Percentiles rank a stretch among this genome's conserved stretches.
Conservation (phyloP, 352 stramenopile species). For the Globisporangium polare region DNA sequence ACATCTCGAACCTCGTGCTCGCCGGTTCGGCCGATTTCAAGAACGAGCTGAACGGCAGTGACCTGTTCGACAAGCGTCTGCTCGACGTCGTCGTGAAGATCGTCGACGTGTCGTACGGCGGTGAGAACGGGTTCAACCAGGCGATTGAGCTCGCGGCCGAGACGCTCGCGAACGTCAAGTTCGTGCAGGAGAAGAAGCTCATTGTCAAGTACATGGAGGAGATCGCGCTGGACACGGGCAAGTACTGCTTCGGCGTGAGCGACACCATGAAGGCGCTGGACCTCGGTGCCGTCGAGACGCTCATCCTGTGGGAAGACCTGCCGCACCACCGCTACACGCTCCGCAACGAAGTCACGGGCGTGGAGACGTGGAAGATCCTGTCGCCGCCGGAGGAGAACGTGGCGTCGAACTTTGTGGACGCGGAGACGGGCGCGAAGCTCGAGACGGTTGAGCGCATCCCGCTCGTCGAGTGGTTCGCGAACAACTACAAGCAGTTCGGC, state of each 20-base stretch:
- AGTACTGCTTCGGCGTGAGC: slow-evolving; percentile 99
- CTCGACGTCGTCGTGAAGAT: slow-evolving; percentile 97
- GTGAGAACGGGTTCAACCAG: slow-evolving; percentile 99
- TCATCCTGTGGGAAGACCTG: slow-evolving; percentile 99
- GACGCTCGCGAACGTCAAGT: slow-evolving; percentile 98
- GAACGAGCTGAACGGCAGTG: slow-evolving; percentile 93
- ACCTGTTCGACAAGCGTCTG: slow-evolving; percentile 97
- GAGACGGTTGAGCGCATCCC: slow-evolving; percentile 96
- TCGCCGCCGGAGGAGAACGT: slow-evolving; percentile 90
- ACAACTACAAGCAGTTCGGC: slow-evolving; percentile 99
- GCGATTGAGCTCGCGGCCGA: slow-evolving; percentile 98
- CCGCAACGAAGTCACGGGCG: slow-evolving; percentile 91
- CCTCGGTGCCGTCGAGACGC: slow-evolving; percentile 97
- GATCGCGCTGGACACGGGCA: slow-evolving; percentile 98
- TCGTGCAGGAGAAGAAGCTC: slow-evolving; percentile 99
- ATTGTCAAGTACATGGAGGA: slow-evolving; percentile 99
- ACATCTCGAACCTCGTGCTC: slow-evolving; percentile 97
- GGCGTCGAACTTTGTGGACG: slow-evolving; percentile 94
- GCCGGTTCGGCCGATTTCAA: slow-evolving; percentile 99
- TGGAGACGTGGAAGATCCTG: slow-evolving; percentile 81
- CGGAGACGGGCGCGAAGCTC: slow-evolving; percentile 94
- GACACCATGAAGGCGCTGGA: slow-evolving; percentile 99
- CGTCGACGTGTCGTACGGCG: slow-evolving; percentile 99
- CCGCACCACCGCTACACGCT: slow-evolving; percentile 93
- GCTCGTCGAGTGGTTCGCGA: slow-evolving; percentile 99